phyloP scores from a whole-genome alignment of 768 basidiomycete species.

The Boletus huronensis region DNA sequence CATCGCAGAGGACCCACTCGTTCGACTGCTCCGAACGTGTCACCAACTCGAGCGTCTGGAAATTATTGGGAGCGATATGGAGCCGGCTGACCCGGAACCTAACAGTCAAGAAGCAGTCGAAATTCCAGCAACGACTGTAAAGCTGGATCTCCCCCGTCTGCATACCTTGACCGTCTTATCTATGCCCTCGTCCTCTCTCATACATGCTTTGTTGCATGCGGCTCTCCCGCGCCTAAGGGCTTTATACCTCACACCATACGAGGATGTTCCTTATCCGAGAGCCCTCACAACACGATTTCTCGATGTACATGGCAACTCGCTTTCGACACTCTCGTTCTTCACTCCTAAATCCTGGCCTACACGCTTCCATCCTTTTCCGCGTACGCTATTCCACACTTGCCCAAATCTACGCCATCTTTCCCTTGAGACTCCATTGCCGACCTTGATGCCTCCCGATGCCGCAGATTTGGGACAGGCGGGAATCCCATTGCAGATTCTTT shows the following conservation, averaged over 20 bases:
- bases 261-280: slow-evolving; percentile 58
- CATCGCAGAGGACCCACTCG: slow-evolving; percentile 49
- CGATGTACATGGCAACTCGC: slow-evolving; percentile 48
- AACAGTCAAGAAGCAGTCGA: slow-evolving; percentile 15
- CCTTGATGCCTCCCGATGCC: slow-evolving; percentile 33
- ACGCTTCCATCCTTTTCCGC: slow-evolving; percentile 51
- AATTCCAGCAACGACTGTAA: slow-evolving; percentile 32
- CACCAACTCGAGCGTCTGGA: slow-evolving; percentile 60
- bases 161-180: slow-evolving; percentile 60
- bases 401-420: slow-evolving; percentile 67
- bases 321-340: slow-evolving; percentile 62
- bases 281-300: slow-evolving; percentile 61
- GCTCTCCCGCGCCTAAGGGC: slow-evolving; percentile 60
- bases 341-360: slow-evolving; percentile 72
- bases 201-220: slow-evolving; percentile 55
- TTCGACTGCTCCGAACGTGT: slow-evolving; percentile 54
- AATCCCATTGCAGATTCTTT: slow-evolving; percentile 55
- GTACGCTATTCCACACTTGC: slow-evolving; percentile 43
- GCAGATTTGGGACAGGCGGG: slow-evolving; percentile 29
- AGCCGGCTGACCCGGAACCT: slow-evolving; percentile 47
- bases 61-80: slow-evolving; percentile 56
- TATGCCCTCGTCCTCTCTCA: slow-evolving; percentile 61
- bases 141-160: slow-evolving; percentile 53
- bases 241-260: slow-evolving; percentile 70
- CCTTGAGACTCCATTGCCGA: slow-evolving; percentile 65